These are phyloP conservation scores for Durusdinium trenchii DNA, from an alignment of 73 alveolate genomes.

Conservation along the genomic window DNA sequence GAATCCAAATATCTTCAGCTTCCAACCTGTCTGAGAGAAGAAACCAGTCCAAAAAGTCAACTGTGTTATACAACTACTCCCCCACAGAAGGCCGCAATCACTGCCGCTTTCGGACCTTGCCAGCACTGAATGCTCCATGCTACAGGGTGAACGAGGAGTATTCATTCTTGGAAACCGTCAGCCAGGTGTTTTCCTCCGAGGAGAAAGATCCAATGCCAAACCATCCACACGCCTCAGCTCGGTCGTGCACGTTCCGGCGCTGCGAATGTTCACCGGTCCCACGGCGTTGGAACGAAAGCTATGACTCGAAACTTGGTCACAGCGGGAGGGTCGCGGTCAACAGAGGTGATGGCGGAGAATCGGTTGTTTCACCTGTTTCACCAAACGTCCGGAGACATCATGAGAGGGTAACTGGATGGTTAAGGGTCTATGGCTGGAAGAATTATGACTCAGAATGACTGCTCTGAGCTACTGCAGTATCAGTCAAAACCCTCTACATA, in stretches of 20 bases:
- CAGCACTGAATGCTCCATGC: neutral
- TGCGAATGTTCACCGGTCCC: no score
- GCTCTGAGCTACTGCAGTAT: no score
- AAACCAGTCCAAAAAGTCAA: neutral
- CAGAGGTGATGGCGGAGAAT: no score
- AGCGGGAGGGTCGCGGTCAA: neutral
- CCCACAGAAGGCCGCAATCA: neutral
- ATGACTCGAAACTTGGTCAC: neutral
- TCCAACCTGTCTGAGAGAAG: no score
- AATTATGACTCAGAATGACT: no score
- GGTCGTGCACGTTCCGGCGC: no score
- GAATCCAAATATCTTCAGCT: neutral
- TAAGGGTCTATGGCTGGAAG: no score
- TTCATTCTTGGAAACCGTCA: neutral
- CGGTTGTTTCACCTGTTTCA: no score
- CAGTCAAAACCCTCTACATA: no score
- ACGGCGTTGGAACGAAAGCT: neutral
- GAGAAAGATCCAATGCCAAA: neutral
- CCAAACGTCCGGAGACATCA: no score
- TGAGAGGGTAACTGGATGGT: no score
- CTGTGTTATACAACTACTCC: neutral
- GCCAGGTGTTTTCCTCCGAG: conserved; percentile 3
- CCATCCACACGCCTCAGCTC: conserved; percentile 38
- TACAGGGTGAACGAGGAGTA: neutral
- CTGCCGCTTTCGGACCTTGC: neutral